These are phyloP conservation scores for Yamadazyma jaroonii DNA, from an alignment of 1,139 yeast species.

Conservation along the genomic window DNA sequence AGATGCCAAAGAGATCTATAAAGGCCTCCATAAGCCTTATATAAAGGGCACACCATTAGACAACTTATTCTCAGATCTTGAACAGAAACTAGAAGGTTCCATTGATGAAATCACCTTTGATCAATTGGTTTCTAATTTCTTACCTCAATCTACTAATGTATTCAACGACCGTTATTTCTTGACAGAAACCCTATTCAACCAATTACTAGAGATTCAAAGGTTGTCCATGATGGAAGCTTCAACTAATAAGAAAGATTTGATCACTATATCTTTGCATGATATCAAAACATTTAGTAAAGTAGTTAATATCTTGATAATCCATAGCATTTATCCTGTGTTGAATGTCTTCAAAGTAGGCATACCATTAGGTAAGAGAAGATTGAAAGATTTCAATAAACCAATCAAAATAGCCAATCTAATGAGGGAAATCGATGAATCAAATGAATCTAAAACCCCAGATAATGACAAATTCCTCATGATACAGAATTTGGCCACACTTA, in stretches of 20 bases:
- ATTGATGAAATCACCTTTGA: constrained; percentile 23
- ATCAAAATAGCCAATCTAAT: constrained; percentile 16
- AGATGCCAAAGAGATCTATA: constrained; percentile 35
- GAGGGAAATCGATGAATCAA: constrained; percentile 9
- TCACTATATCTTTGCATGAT: constrained; percentile 80
- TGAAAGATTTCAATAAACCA: constrained; percentile 42
- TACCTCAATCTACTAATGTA: constrained; percentile 6
- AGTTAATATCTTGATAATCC: constrained; percentile 60
- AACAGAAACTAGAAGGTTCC: constrained; percentile 22
- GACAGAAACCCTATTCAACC: constrained; percentile 26
- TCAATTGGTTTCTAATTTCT: neutral
- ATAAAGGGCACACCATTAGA: constrained; percentile 35
- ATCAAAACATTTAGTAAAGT: constrained; percentile 69
- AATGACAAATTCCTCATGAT: constrained; percentile 15
- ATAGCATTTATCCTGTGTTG: constrained; percentile 68
- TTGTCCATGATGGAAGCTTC: constrained; percentile 23
- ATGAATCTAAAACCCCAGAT: constrained; percentile 13
- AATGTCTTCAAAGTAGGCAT: constrained; percentile 56
- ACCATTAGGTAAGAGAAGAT: constrained; percentile 59
- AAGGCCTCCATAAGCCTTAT: constrained; percentile 36
- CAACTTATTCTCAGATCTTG: constrained; percentile 30
- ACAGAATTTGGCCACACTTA: constrained; percentile 26
- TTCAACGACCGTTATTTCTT: constrained; percentile 19
- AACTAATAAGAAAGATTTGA: constrained; percentile 34
- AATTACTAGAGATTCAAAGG: constrained; percentile 34